phyloP scores from a whole-genome alignment of 306 rosid genomes.

The Trifolium fragiferum region DNA sequence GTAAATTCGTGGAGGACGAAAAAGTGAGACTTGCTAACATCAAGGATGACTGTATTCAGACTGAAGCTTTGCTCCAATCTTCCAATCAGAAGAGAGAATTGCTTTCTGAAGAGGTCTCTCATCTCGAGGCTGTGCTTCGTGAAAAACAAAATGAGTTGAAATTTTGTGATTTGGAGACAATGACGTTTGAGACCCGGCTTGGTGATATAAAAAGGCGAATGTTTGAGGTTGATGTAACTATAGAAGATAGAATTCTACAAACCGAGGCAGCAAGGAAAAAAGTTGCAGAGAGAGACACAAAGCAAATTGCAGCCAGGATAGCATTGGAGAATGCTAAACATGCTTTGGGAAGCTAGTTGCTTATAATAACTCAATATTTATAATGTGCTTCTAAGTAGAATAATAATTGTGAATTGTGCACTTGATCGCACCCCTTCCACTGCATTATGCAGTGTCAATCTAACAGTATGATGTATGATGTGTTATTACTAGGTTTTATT shows the following conservation, averaged over 20 bases:
- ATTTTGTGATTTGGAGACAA: slow-evolving; percentile 28
- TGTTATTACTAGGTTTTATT: not conserved
- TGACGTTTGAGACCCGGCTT: slow-evolving; percentile 33
- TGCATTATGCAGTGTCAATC: slow-evolving; percentile 2
- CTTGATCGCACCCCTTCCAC: not conserved
- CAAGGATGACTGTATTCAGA: slow-evolving; percentile 4
- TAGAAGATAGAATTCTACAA: slow-evolving; percentile 26
- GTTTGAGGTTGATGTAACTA: slow-evolving; percentile 2
- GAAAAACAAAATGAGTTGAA: slow-evolving; percentile 25
- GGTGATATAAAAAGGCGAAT: slow-evolving; percentile 13
- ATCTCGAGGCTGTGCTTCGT: slow-evolving; percentile 38
- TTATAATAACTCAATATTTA: not conserved
- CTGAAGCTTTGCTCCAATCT: slow-evolving; percentile 28
- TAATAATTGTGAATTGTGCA: slow-evolving; percentile 2
- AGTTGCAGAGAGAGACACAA: slow-evolving; percentile 9
- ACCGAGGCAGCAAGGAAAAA: slow-evolving; percentile 1
- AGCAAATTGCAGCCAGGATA: slow-evolving; percentile 32
- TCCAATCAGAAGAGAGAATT: slow-evolving; percentile 2
- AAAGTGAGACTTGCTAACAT: slow-evolving; percentile 31
- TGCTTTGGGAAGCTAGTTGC: slow-evolving; percentile 29
- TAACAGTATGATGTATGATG: not conserved
- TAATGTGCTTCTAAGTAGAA: slow-evolving; percentile 16
- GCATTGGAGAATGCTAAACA: slow-evolving; percentile 40
- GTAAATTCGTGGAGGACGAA: slow-evolving; percentile 32
- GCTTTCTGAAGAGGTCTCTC: slow-evolving; percentile 40